These are phyloP conservation scores for Salvia hispanica DNA, from an alignment of 257 asterid species.

Conservation along the genomic window DNA sequence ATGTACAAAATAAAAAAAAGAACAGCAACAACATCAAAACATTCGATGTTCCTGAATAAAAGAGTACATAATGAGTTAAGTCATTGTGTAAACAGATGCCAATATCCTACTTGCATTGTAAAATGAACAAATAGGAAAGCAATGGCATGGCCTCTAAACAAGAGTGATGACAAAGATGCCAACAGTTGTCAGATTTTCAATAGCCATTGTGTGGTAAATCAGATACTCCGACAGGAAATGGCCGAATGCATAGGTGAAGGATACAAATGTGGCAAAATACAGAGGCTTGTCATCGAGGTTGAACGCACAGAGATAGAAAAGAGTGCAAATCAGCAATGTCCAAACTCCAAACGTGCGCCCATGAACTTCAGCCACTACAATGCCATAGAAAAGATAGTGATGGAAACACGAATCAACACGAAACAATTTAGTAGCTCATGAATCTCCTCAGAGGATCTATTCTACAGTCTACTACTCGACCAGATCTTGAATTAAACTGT, in stretches of 20 bases:
- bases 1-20: too few relatives aligned
- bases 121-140: not conserved
- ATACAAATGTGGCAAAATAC: constrained; percentile 75
- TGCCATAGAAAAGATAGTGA: not conserved
- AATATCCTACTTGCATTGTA: too few relatives aligned
- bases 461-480: not conserved
- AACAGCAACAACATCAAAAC: constrained; percentile 88
- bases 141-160: not conserved
- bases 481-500: not conserved
- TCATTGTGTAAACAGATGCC: too few relatives aligned
- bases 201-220: constrained; percentile 79
- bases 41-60: constrained; percentile 73
- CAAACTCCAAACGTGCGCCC: constrained; percentile 97
- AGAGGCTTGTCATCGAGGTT: constrained; percentile 86
- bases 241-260: constrained; percentile 84
- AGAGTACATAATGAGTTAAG: constrained; percentile 3
- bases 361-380: constrained; percentile 88
- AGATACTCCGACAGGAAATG: constrained; percentile 86
- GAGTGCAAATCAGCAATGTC: constrained; percentile 94
- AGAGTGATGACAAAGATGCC: constrained; percentile 52
- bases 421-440: not conserved
- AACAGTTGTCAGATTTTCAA: constrained; percentile 76
- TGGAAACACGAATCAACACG: not conserved
- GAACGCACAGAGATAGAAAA: constrained; percentile 82
- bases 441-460: not conserved